Conservation (phyloP, 306 rosid genomes). For the Cicer bijugum region DNA sequence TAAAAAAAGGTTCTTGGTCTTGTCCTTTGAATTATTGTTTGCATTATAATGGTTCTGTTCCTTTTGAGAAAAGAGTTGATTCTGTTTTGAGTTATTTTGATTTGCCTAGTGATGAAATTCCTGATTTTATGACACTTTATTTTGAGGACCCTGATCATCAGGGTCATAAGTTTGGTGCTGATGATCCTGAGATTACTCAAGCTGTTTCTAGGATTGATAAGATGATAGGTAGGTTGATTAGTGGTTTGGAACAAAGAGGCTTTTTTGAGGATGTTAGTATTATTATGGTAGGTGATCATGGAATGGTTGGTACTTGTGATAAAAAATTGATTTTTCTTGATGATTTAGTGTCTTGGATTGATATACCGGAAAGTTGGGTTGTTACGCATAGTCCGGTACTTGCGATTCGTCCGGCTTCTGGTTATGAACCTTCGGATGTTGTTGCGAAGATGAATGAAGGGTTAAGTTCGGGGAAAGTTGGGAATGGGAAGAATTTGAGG, state of each 20-base stretch:
- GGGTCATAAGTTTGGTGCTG: slow-evolving; percentile 90
- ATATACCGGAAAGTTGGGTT: slow-evolving; percentile 69
- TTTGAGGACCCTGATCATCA: slow-evolving; percentile 99
- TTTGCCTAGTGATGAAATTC: slow-evolving; percentile 70
- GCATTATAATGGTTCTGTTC: slow-evolving; percentile 70
- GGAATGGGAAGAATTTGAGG: slow-evolving; percentile 71
- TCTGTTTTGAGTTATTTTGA: slow-evolving; percentile 65
- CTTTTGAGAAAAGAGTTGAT: slow-evolving; percentile 88
- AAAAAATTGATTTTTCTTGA: slow-evolving; percentile 74
- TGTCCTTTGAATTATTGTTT: slow-evolving; percentile 62
- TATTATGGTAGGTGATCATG: slow-evolving; percentile 96
- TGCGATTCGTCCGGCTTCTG: slow-evolving; percentile 71
- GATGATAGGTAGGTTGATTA: slow-evolving; percentile 84
- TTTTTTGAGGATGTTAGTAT: slow-evolving; percentile 83
- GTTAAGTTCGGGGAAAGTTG: slow-evolving; percentile 76
- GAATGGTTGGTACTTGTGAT: slow-evolving; percentile 99
- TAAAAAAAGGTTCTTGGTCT: slow-evolving; percentile 86
- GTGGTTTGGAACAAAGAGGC: slow-evolving; percentile 79
- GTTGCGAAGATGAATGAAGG: slow-evolving; percentile 83
- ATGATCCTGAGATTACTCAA: slow-evolving; percentile 82
- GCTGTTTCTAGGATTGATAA: slow-evolving; percentile 80
- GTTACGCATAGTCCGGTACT: slow-evolving; percentile 68
- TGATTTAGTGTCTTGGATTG: slow-evolving; percentile 80
- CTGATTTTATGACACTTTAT: slow-evolving; percentile 86
- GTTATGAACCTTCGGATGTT: slow-evolving; percentile 49